Base-by-base conservation (phyloP, 2,329 filamentous ascomycete species). In the Verticillium klebahnii region DNA sequence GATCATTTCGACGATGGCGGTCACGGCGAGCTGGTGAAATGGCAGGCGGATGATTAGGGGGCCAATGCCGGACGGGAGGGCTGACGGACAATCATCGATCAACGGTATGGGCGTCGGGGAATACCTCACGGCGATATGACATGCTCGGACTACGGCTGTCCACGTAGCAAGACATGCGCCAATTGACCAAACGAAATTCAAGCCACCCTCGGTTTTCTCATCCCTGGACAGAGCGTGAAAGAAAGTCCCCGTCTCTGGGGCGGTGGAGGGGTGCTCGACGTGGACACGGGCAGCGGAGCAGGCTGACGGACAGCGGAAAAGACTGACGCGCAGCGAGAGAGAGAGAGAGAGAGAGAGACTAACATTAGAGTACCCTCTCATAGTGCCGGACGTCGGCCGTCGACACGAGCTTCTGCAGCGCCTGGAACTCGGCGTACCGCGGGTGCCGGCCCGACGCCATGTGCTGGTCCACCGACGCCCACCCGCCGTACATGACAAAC, bases 401-500 rank as follows among this genome's bases (percentile, higher is more conserved):
- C 61, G 67, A 63, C 14, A 67, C 63, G 7, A 70, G 62, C 29
- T 68, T 54, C 39, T 58, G 60, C n/a, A 74, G 31, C 34, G 63
- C 64, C 9, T 62, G 56, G 60, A 68, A 74, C 39, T 68, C 65
- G 45, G 19, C 45, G n/a, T 50, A 25, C 19, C 45, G 45, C 12
- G 45, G 45, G 45, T 50, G 45, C 45, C 23, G 45, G n/a, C n/a
- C 45, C 9, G 45, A 50, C n/a, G 45, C n/a, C 45, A 50, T 50
- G 57, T 75, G 70, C 23, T 68, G 71, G 61, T 77, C 72, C 9
- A 75, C 69, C 32, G 74, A 71, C 17, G 72, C 68, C 67, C 74
- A 74, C 5, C 74, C 76, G 67, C 70, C 71, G 58, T 79, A 75
- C 52, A 82, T 68, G 50, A 81, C 68, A 31, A 79, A 71, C 59